phyloP scores from a whole-genome alignment of 768 basidiomycete genomes.

The Tulasnella calospora region DNA sequence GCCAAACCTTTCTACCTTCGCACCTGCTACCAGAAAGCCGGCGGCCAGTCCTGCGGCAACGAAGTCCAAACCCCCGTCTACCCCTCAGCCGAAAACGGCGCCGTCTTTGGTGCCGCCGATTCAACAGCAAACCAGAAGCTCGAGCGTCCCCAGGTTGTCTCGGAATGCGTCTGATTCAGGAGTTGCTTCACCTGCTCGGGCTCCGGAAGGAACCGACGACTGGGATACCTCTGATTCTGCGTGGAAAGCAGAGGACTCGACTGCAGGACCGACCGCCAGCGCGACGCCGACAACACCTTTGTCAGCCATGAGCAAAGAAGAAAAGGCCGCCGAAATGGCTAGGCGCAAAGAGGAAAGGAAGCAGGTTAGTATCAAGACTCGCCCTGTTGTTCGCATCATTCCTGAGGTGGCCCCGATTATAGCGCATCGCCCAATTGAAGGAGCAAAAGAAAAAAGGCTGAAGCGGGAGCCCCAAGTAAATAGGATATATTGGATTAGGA shows the following conservation, averaged over 20 bases:
- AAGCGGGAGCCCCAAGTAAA: background rate
- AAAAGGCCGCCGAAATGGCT: slow-evolving; percentile 90
- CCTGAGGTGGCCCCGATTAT: background rate
- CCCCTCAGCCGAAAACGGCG: background rate
- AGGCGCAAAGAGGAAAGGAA: slow-evolving; percentile 87
- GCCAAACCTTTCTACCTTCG: slow-evolving; percentile 17
- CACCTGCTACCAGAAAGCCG: slow-evolving; percentile 16
- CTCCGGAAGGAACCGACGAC: background rate
- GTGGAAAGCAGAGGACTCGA: slow-evolving; percentile 31
- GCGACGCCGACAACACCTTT: slow-evolving; percentile 38
- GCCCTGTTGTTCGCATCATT: background rate
- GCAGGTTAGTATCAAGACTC: slow-evolving; percentile 49
- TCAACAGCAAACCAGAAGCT: background rate
- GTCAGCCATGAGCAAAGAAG: slow-evolving; percentile 70
- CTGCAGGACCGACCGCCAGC: background rate
- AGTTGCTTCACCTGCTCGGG: background rate
- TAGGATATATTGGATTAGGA: background rate
- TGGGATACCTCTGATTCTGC: slow-evolving; percentile 17
- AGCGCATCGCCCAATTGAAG: slow-evolving; percentile 76
- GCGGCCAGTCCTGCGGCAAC: background rate
- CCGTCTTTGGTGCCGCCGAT: background rate
- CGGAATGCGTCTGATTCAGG: background rate
- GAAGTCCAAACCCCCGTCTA: background rate
- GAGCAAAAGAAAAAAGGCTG: slow-evolving; percentile 59
- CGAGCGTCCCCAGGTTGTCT: background rate